Percentiles rank a stretch among this genome's conserved stretches.
Conservation (phyloP, 306 rosid species). For the Cercis canadensis region DNA sequence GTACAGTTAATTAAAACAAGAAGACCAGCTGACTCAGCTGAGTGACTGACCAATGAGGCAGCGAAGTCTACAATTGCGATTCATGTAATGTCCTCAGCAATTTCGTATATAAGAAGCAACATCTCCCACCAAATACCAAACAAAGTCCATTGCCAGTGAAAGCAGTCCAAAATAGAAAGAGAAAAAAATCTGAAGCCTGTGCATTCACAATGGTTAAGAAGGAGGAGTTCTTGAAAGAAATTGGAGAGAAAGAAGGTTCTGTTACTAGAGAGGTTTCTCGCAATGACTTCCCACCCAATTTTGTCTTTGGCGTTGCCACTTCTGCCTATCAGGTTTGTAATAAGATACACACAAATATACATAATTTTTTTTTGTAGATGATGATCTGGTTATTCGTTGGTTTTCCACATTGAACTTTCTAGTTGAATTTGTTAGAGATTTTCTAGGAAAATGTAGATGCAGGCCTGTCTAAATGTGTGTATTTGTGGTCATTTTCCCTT, state of each 20-base stretch:
- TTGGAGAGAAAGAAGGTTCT: conserved; percentile 29
- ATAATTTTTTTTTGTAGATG: too few species aligned
- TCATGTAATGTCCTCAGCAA: too few species aligned
- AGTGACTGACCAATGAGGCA: too few species aligned
- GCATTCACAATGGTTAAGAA: conserved; percentile 51
- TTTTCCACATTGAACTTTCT: not conserved
- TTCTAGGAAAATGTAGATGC: not conserved
- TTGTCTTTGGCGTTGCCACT: conserved; percentile 85
- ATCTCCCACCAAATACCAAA: too few species aligned
- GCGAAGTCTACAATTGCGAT: too few species aligned
- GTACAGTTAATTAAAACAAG: not conserved
- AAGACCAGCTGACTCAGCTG: too few species aligned
- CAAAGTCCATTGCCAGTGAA: too few species aligned
- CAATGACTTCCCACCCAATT: conserved; percentile 75
- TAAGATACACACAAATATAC: too few species aligned
- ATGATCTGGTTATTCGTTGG: not conserved
- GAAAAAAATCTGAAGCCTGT: not conserved
- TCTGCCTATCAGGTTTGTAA: conserved; percentile 93
- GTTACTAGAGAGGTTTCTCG: conserved; percentile 51
- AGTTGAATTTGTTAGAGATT: not conserved
- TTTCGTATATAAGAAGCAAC: too few species aligned
- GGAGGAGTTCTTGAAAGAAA: conserved; percentile 42
- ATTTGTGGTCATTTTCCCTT: not conserved
- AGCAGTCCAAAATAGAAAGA: too few species aligned
- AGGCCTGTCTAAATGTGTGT: not conserved